Conservation (phyloP, 805 yeast species). For the Millerozyma miso region DNA sequence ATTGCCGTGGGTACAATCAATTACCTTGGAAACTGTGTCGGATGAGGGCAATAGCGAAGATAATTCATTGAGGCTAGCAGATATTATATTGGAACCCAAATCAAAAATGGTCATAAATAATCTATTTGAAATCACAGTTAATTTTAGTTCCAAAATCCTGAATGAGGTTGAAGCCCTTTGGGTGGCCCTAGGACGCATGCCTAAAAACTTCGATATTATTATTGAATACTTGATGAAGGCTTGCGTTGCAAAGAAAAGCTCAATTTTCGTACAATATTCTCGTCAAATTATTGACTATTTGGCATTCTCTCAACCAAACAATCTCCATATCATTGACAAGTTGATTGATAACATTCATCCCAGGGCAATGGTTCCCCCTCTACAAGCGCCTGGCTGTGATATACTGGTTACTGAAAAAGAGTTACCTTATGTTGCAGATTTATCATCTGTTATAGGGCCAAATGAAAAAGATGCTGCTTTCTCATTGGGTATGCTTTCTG, state of each 20-base stretch:
- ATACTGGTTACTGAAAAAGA: slow-evolving; percentile 23
- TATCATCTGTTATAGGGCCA: slow-evolving; percentile 51
- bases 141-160: slow-evolving; percentile 67
- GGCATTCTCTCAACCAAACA: slow-evolving; percentile 49
- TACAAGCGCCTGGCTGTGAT: slow-evolving; percentile 15
- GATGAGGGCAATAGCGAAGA: neutral
- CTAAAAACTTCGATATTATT: slow-evolving; percentile 66
- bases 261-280: slow-evolving; percentile 71
- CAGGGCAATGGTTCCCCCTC: slow-evolving; percentile 75
- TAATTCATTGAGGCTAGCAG: neutral
- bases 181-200: slow-evolving; percentile 84
- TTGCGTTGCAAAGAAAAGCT: slow-evolving; percentile 65
- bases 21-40: slow-evolving; percentile 17
- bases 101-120: slow-evolving; percentile 72
- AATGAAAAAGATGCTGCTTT: slow-evolving; percentile 69
- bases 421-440: slow-evolving; percentile 70
- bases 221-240: slow-evolving; percentile 65
- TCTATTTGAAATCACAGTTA: slow-evolving; percentile 78
- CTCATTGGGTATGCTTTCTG: slow-evolving; percentile 82
- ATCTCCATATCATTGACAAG: slow-evolving; percentile 49
- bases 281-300: slow-evolving; percentile 79
- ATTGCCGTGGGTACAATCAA: slow-evolving; percentile 89
- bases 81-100: slow-evolving; percentile 18
- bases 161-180: slow-evolving; percentile 92
- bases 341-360: slow-evolving; percentile 74